A percentile compares a stretch with the other conserved stretches of the same genome.
These are phyloP conservation scores for Alloteropsis semialata DNA, from an alignment of 176 grass and related monocot species.

Conservation along the genomic window DNA sequence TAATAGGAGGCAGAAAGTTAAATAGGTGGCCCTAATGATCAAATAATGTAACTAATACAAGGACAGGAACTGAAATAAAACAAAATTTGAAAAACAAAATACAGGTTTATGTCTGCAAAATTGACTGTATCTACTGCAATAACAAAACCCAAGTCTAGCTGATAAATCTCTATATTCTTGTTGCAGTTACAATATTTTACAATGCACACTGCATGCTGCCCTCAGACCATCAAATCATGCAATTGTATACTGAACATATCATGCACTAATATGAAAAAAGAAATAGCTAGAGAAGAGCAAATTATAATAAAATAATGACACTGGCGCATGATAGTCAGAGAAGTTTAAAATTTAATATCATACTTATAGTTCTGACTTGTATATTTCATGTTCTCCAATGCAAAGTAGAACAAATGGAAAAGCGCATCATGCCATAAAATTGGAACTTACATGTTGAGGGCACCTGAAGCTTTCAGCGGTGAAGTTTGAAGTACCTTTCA, in stretches of 20 bases:
- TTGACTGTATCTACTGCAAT: neutral
- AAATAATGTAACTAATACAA: neutral
- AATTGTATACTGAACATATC: neutral
- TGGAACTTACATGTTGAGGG: constrained; percentile 75
- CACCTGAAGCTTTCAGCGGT: constrained; percentile 51
- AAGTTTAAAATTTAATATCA: neutral
- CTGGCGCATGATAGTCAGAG: neutral
- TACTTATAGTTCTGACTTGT: neutral
- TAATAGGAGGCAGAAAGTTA: constrained; percentile 36
- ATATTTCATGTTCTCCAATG: constrained; percentile 9
- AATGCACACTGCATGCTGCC: neutral
- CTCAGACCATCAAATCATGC: neutral
- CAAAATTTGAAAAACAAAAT: neutral
- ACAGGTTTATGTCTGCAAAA: neutral
- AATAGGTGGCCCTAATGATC: constrained; percentile 4
- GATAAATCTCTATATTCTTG: neutral
- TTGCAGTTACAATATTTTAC: neutral
- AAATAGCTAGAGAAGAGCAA: constrained; percentile 9
- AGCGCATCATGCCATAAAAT: neutral
- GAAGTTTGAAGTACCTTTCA: constrained; percentile 39
- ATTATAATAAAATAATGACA: neutral
- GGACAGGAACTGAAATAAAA: neutral
- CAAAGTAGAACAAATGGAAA: constrained; percentile 12
- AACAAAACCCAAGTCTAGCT: neutral
- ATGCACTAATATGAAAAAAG: constrained; percentile 1